phyloP scores from a whole-genome alignment of 257 asterid genomes.

The Plectranthus barbatus region DNA sequence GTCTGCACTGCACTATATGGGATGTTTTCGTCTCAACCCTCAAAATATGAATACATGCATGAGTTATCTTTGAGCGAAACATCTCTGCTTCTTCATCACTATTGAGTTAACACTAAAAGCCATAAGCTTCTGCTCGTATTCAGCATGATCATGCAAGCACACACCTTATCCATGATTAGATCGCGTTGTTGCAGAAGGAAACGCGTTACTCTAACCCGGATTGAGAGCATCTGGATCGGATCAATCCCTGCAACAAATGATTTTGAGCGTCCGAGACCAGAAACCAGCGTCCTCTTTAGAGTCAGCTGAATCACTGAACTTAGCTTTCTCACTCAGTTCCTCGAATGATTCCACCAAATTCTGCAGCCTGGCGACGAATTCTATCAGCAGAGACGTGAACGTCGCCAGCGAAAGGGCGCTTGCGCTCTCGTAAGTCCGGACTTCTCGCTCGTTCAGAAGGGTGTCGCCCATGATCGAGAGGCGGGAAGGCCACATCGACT shows the following conservation, averaged over 20 bases:
- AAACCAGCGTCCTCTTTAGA: conserved; percentile 21
- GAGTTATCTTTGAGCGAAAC: too few relatives aligned
- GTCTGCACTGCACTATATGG: too few relatives aligned
- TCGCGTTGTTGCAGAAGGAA: neutral
- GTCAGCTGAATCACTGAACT: conserved; percentile 43
- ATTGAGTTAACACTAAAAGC: too few relatives aligned
- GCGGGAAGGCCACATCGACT: conserved; percentile 86
- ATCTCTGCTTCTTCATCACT: too few relatives aligned
- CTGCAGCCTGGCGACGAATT: conserved; percentile 92
- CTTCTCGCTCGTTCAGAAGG: conserved; percentile 73
- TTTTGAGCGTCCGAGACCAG: conserved; percentile 28
- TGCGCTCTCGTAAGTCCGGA: conserved; percentile 77
- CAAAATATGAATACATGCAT: too few relatives aligned
- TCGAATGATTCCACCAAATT: conserved; percentile 64
- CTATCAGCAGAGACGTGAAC: conserved; percentile 73
- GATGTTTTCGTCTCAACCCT: too few relatives aligned
- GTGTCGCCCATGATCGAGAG: conserved; percentile 68
- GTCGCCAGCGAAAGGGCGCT: conserved; percentile 84
- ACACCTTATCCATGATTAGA: neutral
- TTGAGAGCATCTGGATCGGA: neutral
- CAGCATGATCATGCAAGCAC: too few relatives aligned
- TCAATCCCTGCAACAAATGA: conserved; percentile 26
- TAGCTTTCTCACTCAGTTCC: conserved; percentile 69
- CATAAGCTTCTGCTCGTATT: too few relatives aligned
- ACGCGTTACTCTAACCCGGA: neutral